Conservation (phyloP, 805 yeast species). For the Teunomyces panamensis region DNA sequence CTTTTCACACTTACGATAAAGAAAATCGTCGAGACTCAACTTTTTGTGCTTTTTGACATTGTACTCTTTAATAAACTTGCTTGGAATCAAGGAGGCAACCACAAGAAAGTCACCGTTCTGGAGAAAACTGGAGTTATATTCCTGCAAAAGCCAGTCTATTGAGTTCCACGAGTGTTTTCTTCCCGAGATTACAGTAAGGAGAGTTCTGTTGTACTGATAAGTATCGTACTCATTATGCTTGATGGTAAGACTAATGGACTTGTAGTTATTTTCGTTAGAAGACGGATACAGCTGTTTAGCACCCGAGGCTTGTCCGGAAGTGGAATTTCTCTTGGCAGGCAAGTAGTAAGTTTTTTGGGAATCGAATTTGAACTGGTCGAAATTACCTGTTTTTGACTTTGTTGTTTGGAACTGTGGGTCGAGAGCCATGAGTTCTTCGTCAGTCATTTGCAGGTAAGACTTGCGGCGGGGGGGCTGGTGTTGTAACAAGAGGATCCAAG, state of each 20-base stretch:
- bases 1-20: constrained; percentile 20
- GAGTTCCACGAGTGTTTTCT: constrained; percentile 45
- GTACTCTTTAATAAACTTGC: constrained; percentile 15
- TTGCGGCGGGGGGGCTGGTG: constrained; percentile 30
- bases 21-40: constrained; percentile 11
- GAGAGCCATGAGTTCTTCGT: constrained; percentile 51
- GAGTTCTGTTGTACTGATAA: constrained; percentile 23
- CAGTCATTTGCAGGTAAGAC: constrained; percentile 50
- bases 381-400: constrained; percentile 34
- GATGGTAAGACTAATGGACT: constrained; percentile 39
- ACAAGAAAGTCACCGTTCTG: constrained; percentile 39
- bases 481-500: constrained; percentile 4
- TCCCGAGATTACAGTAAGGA: constrained; percentile 38
- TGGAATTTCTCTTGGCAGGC: constrained; percentile 6
- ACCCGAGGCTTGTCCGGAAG: constrained; percentile 8
- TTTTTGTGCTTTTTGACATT: constrained; percentile 7
- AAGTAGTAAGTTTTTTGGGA: constrained; percentile 27
- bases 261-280: constrained; percentile 36
- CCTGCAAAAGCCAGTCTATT: constrained; percentile 34
- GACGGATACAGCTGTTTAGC: constrained; percentile 21
- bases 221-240: constrained; percentile 36
- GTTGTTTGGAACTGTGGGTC: constrained; percentile 49
- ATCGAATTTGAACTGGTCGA: constrained; percentile 46
- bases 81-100: constrained; percentile 33
- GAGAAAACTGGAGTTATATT: constrained; percentile 18